Base-by-base conservation (phyloP, 2,329 filamentous ascomycete genomes). In the Colletotrichum coccodes region DNA sequence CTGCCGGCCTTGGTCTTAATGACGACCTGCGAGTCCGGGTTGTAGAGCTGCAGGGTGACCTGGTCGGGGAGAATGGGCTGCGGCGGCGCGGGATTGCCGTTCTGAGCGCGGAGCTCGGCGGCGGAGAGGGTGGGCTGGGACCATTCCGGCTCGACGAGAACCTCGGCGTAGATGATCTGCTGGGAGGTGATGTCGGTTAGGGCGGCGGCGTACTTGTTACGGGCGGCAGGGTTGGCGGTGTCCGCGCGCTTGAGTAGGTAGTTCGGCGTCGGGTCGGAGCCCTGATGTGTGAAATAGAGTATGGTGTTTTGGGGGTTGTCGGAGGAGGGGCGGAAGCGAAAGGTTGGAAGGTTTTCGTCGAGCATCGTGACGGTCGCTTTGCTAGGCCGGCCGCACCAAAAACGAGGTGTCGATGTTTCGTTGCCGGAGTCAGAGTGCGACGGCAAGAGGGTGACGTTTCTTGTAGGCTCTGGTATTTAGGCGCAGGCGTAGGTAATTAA, bases 261-360 rank as follows among this genome's bases (percentile, higher is more conserved):
- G 60, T 93, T 90, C 14, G 94, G 90, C 26, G 87, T 83, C 0
- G 93, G 93, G 44, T 97, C 94, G 70, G 92, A 91, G 79, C 94
- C 95, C 80, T 94, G 89, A 74, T 97, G 84, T 7, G 86, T 84
- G 73, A 87, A 88, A 79, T 85, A 88, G 66, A 89, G 86, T 76
- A 87, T 84, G 73, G 81, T 91, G 76, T 86, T 82, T 68, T 85
- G 82, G 6, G 86, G 83, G 74, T 86, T 85, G 64, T 88, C 85
- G 65, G 85, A 80, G 38, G 84, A 84, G 23, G 82, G 80, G 71
- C 83, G 85, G 77, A 87, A 86, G 73, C 82, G 86, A 76, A 89
- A 91, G 50, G 87, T 94, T 64, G 95, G 95, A n/a, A 98, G 89
- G 80, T 95, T 97, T 79, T 97, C 94, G 90, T 97, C 94, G 75